Conservation (phyloP, 495 filamentous ascomycete genomes). For the Penicillium pancosmium region DNA sequence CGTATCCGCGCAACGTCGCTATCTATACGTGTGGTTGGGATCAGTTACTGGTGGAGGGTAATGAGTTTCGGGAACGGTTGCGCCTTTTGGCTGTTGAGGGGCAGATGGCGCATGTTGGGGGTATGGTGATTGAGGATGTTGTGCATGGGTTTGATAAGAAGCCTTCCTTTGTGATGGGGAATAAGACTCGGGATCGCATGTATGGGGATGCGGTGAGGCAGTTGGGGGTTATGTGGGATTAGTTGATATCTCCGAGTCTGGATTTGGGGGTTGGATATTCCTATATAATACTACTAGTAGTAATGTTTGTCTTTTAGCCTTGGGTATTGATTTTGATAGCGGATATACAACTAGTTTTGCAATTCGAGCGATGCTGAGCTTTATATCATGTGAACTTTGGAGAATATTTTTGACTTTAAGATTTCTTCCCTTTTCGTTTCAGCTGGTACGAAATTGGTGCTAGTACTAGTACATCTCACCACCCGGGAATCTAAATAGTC, state of each 20-base stretch:
- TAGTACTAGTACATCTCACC: too few relatives aligned
- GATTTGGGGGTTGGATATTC: background rate
- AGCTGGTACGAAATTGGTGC: too few relatives aligned
- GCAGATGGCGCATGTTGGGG: conserved; percentile 17
- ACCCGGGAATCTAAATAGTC: too few relatives aligned
- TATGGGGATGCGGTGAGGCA: conserved; percentile 25
- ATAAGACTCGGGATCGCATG: conserved; percentile 20
- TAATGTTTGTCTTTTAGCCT: too few relatives aligned
- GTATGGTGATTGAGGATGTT: conserved; percentile 22
- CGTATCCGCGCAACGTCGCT: conserved; percentile 20
- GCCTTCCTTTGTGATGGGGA: conserved; percentile 23
- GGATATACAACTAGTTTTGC: too few relatives aligned
- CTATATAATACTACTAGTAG: too few relatives aligned
- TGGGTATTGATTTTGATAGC: too few relatives aligned
- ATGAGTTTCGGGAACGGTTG: conserved; percentile 25
- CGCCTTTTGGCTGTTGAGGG: conserved; percentile 14
- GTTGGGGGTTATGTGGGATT: conserved; percentile 25
- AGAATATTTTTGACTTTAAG: too few relatives aligned
- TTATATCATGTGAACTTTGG: too few relatives aligned
- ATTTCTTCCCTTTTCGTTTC: too few relatives aligned
- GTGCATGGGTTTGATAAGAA: conserved; percentile 35
- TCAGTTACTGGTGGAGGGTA: conserved; percentile 29
- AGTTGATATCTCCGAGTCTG: background rate
- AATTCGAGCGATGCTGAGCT: too few relatives aligned
- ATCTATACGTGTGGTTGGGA: conserved; percentile 34